These are phyloP conservation scores for Cladophialophora carrionii DNA, from an alignment of 2,329 filamentous ascomycete species.

Conservation along the genomic window DNA sequence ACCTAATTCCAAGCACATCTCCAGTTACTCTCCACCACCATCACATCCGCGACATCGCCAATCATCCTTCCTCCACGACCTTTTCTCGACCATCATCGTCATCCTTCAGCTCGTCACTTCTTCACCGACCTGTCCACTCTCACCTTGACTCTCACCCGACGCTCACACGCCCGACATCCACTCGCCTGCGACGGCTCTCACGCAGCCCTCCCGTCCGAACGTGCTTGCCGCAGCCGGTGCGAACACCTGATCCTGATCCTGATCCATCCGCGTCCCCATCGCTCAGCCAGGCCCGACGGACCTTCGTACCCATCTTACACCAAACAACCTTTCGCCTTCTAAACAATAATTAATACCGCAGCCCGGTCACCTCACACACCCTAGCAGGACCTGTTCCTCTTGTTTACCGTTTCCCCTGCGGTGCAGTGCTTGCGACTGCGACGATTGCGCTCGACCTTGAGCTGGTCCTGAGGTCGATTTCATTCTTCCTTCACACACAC, in stretches of 20 bases:
- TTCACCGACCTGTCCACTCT: slow-evolving; percentile 40
- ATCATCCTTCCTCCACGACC: slow-evolving; percentile 39
- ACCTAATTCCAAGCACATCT: slow-evolving; percentile 29
- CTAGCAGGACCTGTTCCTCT: slow-evolving; percentile 33
- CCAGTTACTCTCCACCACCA: slow-evolving; percentile 34
- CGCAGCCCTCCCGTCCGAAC: slow-evolving; percentile 19
- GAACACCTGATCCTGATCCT: slow-evolving; percentile 36
- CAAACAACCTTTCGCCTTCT: slow-evolving; percentile 21
- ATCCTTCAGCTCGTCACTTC: slow-evolving; percentile 40
- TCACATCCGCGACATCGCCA: slow-evolving; percentile 30
- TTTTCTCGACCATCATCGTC: slow-evolving; percentile 36
- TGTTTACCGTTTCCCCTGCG: slow-evolving; percentile 18
- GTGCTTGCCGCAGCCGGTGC: slow-evolving; percentile 20
- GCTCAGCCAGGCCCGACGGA: slow-evolving; percentile 19
- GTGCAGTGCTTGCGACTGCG: slow-evolving; percentile 33
- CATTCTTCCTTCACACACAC: slow-evolving; percentile 23
- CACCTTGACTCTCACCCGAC: slow-evolving; percentile 33
- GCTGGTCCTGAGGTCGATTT: slow-evolving; percentile 28
- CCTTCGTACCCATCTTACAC: slow-evolving; percentile 27
- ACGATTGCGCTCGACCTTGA: slow-evolving; percentile 20
- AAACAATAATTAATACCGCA: slow-evolving; percentile 32
- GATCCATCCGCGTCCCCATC: not conserved
- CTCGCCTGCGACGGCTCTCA: slow-evolving; percentile 21
- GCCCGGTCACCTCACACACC: slow-evolving; percentile 30
- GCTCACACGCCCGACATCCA: slow-evolving; percentile 26